Evolutionary conservation across 2,329 filamentous ascomycete species (phyloP).

Genomic region (Aspergillus fumigatus): DNA sequence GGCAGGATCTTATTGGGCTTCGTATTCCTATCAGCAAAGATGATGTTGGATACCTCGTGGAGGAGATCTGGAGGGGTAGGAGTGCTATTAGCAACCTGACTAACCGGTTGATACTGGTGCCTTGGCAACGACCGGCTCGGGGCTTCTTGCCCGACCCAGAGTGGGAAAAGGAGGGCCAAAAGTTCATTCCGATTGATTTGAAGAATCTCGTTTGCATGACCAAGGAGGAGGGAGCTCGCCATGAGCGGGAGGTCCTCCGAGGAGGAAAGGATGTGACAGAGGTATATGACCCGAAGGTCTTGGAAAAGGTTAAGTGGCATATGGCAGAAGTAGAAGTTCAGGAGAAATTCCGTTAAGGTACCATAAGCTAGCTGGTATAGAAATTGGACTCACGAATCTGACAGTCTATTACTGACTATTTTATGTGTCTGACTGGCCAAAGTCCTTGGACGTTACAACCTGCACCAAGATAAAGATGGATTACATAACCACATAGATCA

Average conservation of each 20-base stretch:
- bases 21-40: slow-evolving; percentile 72
- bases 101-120: slow-evolving; percentile 71
- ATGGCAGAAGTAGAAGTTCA: slow-evolving; percentile 62
- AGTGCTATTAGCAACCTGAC: slow-evolving; percentile 79
- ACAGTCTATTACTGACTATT: background rate
- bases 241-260: slow-evolving; percentile 75
- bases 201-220: slow-evolving; percentile 84
- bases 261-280: slow-evolving; percentile 64
- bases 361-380: background rate
- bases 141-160: slow-evolving; percentile 60
- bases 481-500: background rate
- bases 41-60: slow-evolving; percentile 82
- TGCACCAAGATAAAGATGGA: background rate
- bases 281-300: slow-evolving; percentile 65
- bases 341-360: slow-evolving; percentile 43
- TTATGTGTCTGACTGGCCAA: background rate
- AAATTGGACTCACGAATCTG: slow-evolving; percentile 1
- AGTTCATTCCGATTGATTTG: slow-evolving; percentile 63
- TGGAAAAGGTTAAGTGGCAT: slow-evolving; percentile 63
- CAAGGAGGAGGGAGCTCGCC: slow-evolving; percentile 76
- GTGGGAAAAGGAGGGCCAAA: slow-evolving; percentile 63
- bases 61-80: slow-evolving; percentile 80
- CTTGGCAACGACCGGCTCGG: slow-evolving; percentile 67
- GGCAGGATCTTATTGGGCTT: slow-evolving; percentile 61
- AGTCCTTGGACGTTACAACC: background rate